phyloP scores from a whole-genome alignment of 2,329 filamentous ascomycete genomes.

The Salinomyces thailandicus region DNA sequence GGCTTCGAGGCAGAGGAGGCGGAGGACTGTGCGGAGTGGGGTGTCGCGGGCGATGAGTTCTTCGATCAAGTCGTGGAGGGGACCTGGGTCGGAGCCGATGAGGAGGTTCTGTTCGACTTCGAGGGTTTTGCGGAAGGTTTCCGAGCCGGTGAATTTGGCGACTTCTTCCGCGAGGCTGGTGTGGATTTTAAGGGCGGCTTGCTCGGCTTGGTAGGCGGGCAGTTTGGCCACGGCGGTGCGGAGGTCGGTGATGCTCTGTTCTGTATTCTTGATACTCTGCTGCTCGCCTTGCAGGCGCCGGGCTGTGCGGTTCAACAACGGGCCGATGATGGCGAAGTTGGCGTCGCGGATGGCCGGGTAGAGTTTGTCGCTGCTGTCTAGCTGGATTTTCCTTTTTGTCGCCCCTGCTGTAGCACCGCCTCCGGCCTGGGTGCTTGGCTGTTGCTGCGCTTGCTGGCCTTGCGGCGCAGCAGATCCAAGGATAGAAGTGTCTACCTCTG shows the following conservation, averaged over 20 bases:
- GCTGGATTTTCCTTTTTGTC: conserved; percentile 70
- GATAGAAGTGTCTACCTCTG: conserved; percentile 83
- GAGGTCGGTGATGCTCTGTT: conserved; percentile 81
- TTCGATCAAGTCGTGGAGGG: conserved; percentile 82
- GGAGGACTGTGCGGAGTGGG: conserved; percentile 68
- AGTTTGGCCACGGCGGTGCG: conserved; percentile 92
- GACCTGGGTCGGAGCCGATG: conserved; percentile 76
- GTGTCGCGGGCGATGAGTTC: conserved; percentile 87
- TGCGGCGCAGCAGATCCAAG: conserved; percentile 59
- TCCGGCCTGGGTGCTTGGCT: conserved; percentile 15
- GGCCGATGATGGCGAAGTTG: conserved; percentile 91
- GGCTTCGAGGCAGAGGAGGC: conserved; percentile 82
- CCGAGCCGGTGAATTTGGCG: conserved; percentile 80
- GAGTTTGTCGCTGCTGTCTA: conserved; percentile 81
- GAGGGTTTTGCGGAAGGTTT: conserved; percentile 75
- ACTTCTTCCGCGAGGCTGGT: conserved; percentile 90
- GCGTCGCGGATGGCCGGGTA: conserved; percentile 80
- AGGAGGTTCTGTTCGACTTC: conserved; percentile 95
- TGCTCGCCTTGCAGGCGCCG: conserved; percentile 78
- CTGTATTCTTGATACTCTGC: conserved; percentile 66
- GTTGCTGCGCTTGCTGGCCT: conserved; percentile 33
- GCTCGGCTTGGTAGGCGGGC: conserved; percentile 84
- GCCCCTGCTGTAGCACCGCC: conserved; percentile 43
- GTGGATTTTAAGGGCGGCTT: conserved; percentile 84
- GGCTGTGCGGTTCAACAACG: conserved; percentile 79